Base-by-base conservation (phyloP, 2,329 filamentous ascomycete species). In the Clonostachys solani region DNA sequence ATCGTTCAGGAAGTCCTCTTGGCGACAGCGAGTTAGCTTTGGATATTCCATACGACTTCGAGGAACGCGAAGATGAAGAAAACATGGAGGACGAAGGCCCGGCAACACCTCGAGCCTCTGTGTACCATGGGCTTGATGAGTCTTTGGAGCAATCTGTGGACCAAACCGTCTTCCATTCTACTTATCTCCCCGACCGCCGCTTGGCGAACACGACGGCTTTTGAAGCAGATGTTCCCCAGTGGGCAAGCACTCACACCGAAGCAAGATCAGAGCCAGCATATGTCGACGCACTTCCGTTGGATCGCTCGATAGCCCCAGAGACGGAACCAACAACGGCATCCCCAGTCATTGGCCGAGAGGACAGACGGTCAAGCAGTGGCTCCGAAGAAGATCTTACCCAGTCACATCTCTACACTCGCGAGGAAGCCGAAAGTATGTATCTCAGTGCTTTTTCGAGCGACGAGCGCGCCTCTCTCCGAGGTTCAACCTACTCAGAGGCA, bases 351-450 rank as follows among this genome's bases (percentile, higher is more conserved):
- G 19, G 12, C 19, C 12, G 13, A 33, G 16, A 51, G 46, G 38
- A 52, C 47, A 29, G 23, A 29, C 23, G 23, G 23, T 47, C 42
- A 37, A 45, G 9, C 13, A 45, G 46, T 15, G 47, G 29, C 8
- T 45, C 42, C 2, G 36, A 34, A 36, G 73, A 81, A 34, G 80
- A 84, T 50, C 67, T 87, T 17, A 65, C 77, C 4, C 70, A 80
- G 51, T 92, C 89, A 6, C 84, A 80, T 38, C 59, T 91, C 2
- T 92, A 87, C 58, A 89, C 81, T 35, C 87, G 90, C 49, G 86
- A 90, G 51, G 87, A 92, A 52, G 88, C 87, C 0, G 84, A 89
- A 59, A 94, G 89, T 62, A 88, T 95, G 84, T 95, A 94, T 56
- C 85, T 91, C 83, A 92, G 83, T 52, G 83, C 83, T 2, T 78